Evolutionary conservation across 2,329 filamentous ascomycete genomes (phyloP).

Genomic region (Neofusicoccum laricinum): DNA sequence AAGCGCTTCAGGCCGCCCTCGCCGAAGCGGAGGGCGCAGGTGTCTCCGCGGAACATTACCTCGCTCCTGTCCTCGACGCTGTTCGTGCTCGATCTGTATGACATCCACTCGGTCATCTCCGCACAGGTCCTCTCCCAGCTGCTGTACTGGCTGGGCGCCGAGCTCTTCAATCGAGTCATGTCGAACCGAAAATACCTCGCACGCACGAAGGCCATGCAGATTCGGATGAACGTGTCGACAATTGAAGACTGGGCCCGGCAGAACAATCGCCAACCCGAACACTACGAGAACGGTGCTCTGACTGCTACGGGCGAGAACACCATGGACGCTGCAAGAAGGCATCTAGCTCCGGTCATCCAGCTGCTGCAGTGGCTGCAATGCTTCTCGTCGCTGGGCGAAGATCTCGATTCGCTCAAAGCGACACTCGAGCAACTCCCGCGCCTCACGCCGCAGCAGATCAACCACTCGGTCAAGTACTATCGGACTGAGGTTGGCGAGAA

Average conservation of each 20-base stretch:
- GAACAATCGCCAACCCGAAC: conserved; percentile 92
- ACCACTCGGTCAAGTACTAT: conserved; percentile 91
- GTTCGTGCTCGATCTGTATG: conserved; percentile 97
- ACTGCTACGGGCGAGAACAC: conserved; percentile 82
- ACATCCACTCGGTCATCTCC: conserved; percentile 95
- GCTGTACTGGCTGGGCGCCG: conserved; percentile 92
- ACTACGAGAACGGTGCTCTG: conserved; percentile 90
- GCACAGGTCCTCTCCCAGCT: conserved; percentile 89
- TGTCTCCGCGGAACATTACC: conserved; percentile 90
- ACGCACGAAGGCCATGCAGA: conserved; percentile 98
- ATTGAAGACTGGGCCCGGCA: conserved; percentile 93
- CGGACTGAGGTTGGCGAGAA: conserved; percentile 94
- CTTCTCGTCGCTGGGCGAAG: conserved; percentile 90
- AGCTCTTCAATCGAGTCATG: conserved; percentile 98
- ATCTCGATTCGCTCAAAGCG: conserved; percentile 80
- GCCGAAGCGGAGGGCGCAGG: conserved; percentile 86
- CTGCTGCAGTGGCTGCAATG: conserved; percentile 96
- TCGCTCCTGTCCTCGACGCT: conserved; percentile 92
- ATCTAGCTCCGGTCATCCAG: conserved; percentile 88
- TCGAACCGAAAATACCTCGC: conserved; percentile 92
- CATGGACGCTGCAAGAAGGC: conserved; percentile 76
- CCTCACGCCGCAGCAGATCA: conserved; percentile 80
- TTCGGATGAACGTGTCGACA: conserved; percentile 95
- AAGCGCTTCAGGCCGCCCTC: conserved; percentile 90
- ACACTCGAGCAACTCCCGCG: conserved; percentile 86